Conservation (phyloP, 2,329 filamentous ascomycete species). For the Onygenales sp. region DNA sequence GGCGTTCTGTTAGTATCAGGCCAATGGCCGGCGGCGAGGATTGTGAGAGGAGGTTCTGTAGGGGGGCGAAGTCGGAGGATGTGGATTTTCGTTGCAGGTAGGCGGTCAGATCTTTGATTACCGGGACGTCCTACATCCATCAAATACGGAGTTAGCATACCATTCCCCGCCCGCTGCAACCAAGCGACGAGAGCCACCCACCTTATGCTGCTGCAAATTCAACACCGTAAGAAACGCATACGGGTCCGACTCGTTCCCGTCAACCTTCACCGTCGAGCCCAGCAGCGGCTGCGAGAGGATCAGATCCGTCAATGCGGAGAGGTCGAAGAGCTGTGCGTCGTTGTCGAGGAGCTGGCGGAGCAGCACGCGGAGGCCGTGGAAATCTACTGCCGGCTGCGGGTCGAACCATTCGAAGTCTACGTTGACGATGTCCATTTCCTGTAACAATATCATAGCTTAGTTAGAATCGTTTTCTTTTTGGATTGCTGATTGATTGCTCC, state of each 20-base stretch:
- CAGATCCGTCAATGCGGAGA: constrained; percentile 76
- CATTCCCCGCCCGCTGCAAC: background rate
- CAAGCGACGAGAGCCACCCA: constrained; percentile 16
- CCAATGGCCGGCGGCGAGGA: constrained; percentile 54
- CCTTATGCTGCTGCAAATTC: constrained; percentile 67
- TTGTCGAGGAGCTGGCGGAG: constrained; percentile 86
- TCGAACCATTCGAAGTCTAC: constrained; percentile 99
- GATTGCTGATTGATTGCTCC: no score
- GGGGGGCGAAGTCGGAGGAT: constrained; percentile 45
- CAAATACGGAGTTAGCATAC: background rate
- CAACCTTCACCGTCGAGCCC: constrained; percentile 94
- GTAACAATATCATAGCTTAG: background rate
- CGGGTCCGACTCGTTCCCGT: constrained; percentile 83
- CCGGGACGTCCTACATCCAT: constrained; percentile 53
- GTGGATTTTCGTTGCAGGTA: constrained; percentile 56
- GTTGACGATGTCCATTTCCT: constrained; percentile 87
- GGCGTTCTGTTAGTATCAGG: constrained; percentile 78
- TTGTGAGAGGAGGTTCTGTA: constrained; percentile 50
- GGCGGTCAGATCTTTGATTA: constrained; percentile 58
- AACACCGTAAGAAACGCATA: constrained; percentile 87
- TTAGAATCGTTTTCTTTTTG: background rate
- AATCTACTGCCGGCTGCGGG: constrained; percentile 79
- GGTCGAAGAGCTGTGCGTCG: constrained; percentile 75
- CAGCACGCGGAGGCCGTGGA: constrained; percentile 86
- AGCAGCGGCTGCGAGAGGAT: constrained; percentile 79